A percentile compares a stretch with the other conserved stretches of the same genome.
Conservation (phyloP, 345 rosid species). For the Eucalyptus urophylla region DNA sequence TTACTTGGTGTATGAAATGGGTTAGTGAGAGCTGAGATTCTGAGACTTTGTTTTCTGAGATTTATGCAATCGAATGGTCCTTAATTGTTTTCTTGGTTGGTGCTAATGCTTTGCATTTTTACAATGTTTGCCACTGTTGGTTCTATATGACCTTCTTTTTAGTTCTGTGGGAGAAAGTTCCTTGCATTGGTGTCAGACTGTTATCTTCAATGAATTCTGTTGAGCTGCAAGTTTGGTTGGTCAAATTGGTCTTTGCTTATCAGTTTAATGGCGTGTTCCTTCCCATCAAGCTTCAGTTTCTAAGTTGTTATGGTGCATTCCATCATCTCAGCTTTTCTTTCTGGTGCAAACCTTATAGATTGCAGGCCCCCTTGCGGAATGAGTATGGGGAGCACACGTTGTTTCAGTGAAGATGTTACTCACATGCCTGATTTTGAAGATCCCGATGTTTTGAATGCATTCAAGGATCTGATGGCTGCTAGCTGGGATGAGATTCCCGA, state of each 20-base stretch:
- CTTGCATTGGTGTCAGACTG: background rate
- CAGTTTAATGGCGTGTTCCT: background rate
- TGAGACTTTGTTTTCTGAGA: background rate
- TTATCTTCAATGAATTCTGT: background rate
- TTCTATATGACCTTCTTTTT: background rate
- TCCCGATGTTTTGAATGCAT: slow-evolving; percentile 28
- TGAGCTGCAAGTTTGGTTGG: background rate
- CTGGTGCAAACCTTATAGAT: slow-evolving; percentile 16
- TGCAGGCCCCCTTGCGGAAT: slow-evolving; percentile 18
- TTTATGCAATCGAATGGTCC: background rate
- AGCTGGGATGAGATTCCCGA: slow-evolving; percentile 71
- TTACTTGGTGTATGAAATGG: background rate
- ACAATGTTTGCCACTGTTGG: background rate
- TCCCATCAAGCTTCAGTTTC: background rate
- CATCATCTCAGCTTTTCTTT: background rate
- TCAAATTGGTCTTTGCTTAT: background rate
- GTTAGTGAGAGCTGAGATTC: background rate
- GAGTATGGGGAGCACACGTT: slow-evolving; percentile 34
- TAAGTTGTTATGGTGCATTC: background rate
- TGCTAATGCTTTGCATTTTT: background rate
- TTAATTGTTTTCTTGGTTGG: background rate
- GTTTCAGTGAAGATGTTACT: slow-evolving; percentile 47
- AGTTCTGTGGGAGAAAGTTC: background rate
- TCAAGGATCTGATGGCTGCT: slow-evolving; percentile 81
- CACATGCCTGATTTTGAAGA: slow-evolving; percentile 67